Conservation (phyloP, 2,329 filamentous ascomycete species). For the Cordyceps fumosorosea region DNA sequence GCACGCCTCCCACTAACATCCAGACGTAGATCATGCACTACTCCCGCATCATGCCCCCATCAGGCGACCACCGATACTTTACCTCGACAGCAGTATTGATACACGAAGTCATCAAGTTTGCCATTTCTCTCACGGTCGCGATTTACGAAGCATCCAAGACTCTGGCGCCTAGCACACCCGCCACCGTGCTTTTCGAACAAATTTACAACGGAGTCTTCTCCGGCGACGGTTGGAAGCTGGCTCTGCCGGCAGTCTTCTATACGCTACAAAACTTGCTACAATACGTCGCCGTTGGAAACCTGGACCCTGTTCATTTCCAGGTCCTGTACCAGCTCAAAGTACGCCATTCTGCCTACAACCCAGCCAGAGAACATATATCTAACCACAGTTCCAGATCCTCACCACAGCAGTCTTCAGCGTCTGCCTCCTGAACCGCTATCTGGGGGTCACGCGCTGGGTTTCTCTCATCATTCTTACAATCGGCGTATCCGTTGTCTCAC, state of each 20-base stretch:
- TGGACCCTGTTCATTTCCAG: conserved; percentile 90
- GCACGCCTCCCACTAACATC: conserved; percentile 12
- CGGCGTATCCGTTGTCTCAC: conserved; percentile 79
- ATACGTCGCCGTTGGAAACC: conserved; percentile 83
- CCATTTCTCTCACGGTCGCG: conserved; percentile 77
- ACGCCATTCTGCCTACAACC: conserved; percentile 12
- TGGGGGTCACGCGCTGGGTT: conserved; percentile 71
- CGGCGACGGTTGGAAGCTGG: conserved; percentile 90
- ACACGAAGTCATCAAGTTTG: conserved; percentile 86
- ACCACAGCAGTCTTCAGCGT: conserved; percentile 86
- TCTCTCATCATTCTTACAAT: conserved; percentile 71
- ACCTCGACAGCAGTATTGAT: conserved; percentile 91
- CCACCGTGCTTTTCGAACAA: conserved; percentile 71
- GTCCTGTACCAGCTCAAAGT: conserved; percentile 88
- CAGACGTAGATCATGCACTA: conserved; percentile 76
- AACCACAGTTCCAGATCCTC: conserved; percentile 53
- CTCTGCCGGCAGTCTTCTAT: conserved; percentile 80
- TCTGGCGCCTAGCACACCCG: conserved; percentile 70
- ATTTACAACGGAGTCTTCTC: conserved; percentile 78
- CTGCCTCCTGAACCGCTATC: conserved; percentile 61
- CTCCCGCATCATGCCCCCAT: conserved; percentile 83
- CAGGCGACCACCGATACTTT: conserved; percentile 80
- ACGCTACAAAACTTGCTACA: conserved; percentile 91
- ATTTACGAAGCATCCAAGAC: conserved; percentile 79
- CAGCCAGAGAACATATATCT: not conserved